Base-by-base conservation (phyloP, 495 filamentous ascomycete genomes). In the Penicillium argentinense region DNA sequence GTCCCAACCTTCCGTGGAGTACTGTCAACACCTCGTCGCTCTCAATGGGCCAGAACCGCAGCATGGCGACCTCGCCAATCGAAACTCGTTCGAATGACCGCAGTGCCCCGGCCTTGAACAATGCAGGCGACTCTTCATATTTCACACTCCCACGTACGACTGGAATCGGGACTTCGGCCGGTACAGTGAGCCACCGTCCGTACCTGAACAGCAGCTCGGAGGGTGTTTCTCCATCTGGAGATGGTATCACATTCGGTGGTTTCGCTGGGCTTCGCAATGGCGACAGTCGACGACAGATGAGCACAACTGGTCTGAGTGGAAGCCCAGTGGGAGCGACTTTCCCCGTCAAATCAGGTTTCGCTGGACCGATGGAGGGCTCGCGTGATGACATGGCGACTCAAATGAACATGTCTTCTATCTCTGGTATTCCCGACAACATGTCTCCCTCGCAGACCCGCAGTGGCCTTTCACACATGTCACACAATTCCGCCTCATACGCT, bases 1-100 rank as follows among this genome's bases (percentile, higher is more conserved):
- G 71, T 12, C 62, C 72, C 24, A 75, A 70, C 28, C 49, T 72
- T 3, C 73, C 77, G 0, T 87, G 84, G 85, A 73, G 69, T 44
- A 66, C 73, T 3, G 54, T 78, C 14, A 79, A 80, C 42, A 62
- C 68, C n/a, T 70, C 68, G 0, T 64, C 76, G 4, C 62, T 77
- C 19, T 60, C 75, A 21, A 67, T 75, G 42, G 53, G 61, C 18
- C 65, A 76, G 37, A 77, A 65, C 46, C 62, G 56, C 25, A 49
- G 54, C 16, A 66, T 75, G 37, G 69, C 66, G 9, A 74, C 74
- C 4, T 81, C 79, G 9, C 78, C 79, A 4, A 64, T 73, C 18
- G 69, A 77, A 25, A 70, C 63, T 28, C 69, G 74, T 28, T 45
- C 68, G 5, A 68, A 61, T 45, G 74, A 75, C 30, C 70, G 74